phyloP scores from a whole-genome alignment of 1,284 basidiomycete species.

The Microbotryum saponariae region DNA sequence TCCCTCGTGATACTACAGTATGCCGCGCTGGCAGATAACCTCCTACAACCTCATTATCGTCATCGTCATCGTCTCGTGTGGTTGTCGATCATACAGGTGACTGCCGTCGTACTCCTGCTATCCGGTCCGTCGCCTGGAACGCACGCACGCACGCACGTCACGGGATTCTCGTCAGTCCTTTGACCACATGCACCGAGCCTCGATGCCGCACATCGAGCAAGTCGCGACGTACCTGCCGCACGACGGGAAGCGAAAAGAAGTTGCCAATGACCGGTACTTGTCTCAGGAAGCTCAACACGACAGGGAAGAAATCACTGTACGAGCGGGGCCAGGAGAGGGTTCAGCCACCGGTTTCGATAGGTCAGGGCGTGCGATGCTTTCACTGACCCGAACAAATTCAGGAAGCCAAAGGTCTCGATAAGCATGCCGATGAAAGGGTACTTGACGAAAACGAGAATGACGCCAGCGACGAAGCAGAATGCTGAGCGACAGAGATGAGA shows the following conservation, averaged over 20 bases:
- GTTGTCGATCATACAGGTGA: slow-evolving; percentile 39
- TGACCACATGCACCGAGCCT: not conserved
- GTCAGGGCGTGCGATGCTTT: not conserved
- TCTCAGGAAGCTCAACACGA: slow-evolving; percentile 88
- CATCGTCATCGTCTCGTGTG: too few relatives aligned
- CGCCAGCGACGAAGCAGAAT: slow-evolving; percentile 79
- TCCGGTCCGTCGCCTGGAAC: slow-evolving; percentile 41
- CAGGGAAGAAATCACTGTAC: slow-evolving; percentile 94
- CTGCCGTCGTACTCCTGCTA: slow-evolving; percentile 42
- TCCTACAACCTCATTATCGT: too few relatives aligned
- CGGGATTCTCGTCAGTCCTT: not conserved
- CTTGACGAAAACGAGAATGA: slow-evolving; percentile 78
- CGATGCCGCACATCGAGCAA: not conserved
- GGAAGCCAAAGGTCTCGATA: slow-evolving; percentile 89
- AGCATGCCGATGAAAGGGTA: slow-evolving; percentile 90
- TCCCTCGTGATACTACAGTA: too few relatives aligned
- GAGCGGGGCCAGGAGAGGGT: not conserved
- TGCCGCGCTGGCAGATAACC: too few relatives aligned
- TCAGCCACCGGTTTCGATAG: not conserved
- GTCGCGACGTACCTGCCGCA: slow-evolving; percentile 39
- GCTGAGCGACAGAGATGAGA: slow-evolving; percentile 37
- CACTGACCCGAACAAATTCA: slow-evolving; percentile 94
- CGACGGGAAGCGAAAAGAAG: slow-evolving; percentile 65
- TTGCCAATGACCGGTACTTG: slow-evolving; percentile 90
- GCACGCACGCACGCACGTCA: not conserved